Conservation (phyloP, 2,329 filamentous ascomycete species). For the Eutypella sp. region DNA sequence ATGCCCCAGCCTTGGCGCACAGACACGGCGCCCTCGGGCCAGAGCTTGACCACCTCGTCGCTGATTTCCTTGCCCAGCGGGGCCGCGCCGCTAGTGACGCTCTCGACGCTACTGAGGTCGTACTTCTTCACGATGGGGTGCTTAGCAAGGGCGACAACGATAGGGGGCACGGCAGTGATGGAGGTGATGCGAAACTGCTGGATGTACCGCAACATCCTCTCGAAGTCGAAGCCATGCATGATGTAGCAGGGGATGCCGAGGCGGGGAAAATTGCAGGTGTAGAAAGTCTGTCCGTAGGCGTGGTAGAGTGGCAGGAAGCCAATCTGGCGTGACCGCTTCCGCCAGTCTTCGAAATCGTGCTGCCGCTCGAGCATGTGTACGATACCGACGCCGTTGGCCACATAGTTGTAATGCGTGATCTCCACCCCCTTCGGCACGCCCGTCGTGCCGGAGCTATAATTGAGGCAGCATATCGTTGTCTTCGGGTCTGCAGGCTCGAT, state of each 20-base stretch:
- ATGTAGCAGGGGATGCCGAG: conserved; percentile 65
- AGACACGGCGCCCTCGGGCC: conserved; percentile 32
- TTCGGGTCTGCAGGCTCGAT: conserved; percentile 46
- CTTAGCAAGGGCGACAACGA: conserved; percentile 69
- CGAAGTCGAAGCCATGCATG: conserved; percentile 73
- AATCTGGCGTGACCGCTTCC: conserved; percentile 39
- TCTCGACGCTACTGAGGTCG: conserved; percentile 62
- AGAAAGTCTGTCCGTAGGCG: conserved; percentile 67
- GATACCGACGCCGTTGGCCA: conserved; percentile 63
- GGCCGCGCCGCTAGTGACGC: conserved; percentile 62
- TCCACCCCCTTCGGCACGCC: conserved; percentile 81
- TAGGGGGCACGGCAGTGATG: conserved; percentile 66
- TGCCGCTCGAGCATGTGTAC: conserved; percentile 41
- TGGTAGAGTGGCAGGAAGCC: conserved; percentile 77
- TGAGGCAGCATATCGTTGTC: conserved; percentile 60
- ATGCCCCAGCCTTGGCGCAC: conserved; percentile 77
- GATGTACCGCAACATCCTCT: conserved; percentile 63
- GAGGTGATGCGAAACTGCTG: conserved; percentile 64
- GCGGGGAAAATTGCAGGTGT: conserved; percentile 54
- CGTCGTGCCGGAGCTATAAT: conserved; percentile 76
- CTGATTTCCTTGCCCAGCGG: conserved; percentile 55
- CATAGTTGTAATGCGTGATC: conserved; percentile 72
- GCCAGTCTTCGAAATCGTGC: conserved; percentile 42
- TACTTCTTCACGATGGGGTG: conserved; percentile 59
- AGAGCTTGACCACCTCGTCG: conserved; percentile 54